phyloP scores from a whole-genome alignment of 805 yeast species.

The Kodamaea neixiangensis region DNA sequence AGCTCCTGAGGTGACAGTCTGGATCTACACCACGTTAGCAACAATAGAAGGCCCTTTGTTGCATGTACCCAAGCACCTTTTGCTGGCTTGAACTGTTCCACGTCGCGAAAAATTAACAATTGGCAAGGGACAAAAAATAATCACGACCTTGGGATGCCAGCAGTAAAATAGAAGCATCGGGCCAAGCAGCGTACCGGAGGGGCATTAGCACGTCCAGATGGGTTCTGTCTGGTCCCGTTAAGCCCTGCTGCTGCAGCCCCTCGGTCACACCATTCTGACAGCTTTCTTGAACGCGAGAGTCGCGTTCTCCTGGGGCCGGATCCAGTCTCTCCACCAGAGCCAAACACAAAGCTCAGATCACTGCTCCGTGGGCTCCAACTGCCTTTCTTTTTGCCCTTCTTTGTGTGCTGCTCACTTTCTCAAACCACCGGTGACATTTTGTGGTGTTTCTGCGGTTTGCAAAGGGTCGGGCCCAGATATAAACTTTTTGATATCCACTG shows the following conservation, averaged over 20 bases:
- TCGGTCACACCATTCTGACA: not conserved
- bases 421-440: not conserved
- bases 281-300: not conserved
- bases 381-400: not conserved
- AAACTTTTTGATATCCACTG: not conserved
- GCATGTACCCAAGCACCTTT: not conserved
- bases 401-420: conserved; percentile 1
- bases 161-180: not conserved
- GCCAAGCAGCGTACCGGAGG: not conserved
- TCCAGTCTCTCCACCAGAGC: not conserved
- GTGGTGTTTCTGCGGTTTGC: not conserved
- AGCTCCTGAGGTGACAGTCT: not conserved
- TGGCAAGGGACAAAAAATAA: conserved; percentile 9
- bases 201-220: not conserved
- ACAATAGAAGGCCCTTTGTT: not conserved
- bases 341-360: not conserved
- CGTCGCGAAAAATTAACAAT: conserved; percentile 1
- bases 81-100: not conserved
- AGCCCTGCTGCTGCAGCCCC: not conserved
- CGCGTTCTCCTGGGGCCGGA: not conserved
- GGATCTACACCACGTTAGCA: not conserved
- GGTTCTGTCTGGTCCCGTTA: not conserved
- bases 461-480: not conserved
- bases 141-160: conserved; percentile 4
- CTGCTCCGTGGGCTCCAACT: not conserved